Percentiles rank a stretch among this genome's conserved stretches.
Conservation (phyloP, 371 early-diverging fungal genomes). For the Actinomortierella wolfii region DNA sequence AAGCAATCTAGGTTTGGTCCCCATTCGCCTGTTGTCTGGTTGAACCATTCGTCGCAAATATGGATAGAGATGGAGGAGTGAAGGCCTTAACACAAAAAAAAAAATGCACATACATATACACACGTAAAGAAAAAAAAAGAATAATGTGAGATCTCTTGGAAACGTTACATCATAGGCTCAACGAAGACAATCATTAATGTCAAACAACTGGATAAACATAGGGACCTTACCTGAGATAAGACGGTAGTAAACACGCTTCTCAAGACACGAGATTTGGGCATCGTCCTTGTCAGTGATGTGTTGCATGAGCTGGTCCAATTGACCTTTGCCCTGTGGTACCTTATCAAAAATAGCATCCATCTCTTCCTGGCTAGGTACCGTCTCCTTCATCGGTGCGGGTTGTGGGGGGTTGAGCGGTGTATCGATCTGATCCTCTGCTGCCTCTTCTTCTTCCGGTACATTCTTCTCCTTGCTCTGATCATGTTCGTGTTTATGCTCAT, state of each 20-base stretch:
- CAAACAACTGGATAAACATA: too few relatives aligned
- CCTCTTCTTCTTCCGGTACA: background rate
- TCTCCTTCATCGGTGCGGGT: constrained; percentile 24
- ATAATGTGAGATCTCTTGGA: too few relatives aligned
- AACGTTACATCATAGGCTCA: too few relatives aligned
- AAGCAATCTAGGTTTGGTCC: constrained; percentile 90
- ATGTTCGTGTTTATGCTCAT: constrained; percentile 4
- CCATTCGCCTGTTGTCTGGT: constrained; percentile 87
- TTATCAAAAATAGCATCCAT: constrained; percentile 40
- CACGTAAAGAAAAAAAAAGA: too few relatives aligned
- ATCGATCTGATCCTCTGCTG: constrained; percentile 8
- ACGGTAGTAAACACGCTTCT: constrained; percentile 92
- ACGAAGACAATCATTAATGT: too few relatives aligned
- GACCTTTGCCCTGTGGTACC: constrained; percentile 31
- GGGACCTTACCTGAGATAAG: constrained; percentile 79
- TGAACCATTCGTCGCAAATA: constrained; percentile 91
- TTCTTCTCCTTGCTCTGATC: background rate
- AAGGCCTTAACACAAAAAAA: constrained; percentile 46
- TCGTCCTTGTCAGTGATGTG: constrained; percentile 50
- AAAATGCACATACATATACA: background rate
- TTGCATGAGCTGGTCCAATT: constrained; percentile 23
- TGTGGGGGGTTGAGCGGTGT: constrained; percentile 22
- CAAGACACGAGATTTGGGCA: constrained; percentile 67
- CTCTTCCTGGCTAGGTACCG: constrained; percentile 27
- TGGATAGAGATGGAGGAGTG: constrained; percentile 98